Conservation (phyloP, 1,139 yeast species). For the Nakaseomyces delphensis region DNA sequence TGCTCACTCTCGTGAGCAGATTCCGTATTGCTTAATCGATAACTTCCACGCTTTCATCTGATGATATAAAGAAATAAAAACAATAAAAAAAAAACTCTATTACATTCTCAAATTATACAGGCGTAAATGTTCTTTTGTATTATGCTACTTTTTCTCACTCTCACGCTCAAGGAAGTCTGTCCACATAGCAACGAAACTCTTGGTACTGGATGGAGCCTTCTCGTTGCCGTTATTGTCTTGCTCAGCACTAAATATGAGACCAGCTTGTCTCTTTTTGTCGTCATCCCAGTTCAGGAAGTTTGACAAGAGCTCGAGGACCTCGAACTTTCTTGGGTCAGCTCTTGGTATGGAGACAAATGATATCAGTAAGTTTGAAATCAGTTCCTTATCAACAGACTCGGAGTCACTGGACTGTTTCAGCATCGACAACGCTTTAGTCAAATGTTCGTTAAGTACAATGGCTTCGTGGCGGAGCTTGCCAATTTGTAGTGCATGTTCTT, state of each 20-base stretch:
- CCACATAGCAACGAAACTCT: conserved; percentile 79
- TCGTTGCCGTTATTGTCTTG: conserved; percentile 18
- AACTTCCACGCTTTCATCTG: no score
- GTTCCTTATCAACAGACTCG: conserved; percentile 76
- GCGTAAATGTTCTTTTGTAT: not conserved
- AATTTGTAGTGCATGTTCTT: conserved; percentile 67
- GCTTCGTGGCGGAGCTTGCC: conserved; percentile 95
- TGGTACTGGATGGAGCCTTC: conserved; percentile 36
- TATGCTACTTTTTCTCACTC: conserved; percentile 31
- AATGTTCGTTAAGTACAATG: conserved; percentile 86
- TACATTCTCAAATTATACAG: not conserved
- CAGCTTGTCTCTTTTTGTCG: conserved; percentile 72
- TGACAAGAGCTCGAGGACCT: conserved; percentile 75
- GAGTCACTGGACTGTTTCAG: conserved; percentile 67
- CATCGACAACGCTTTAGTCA: conserved; percentile 79
- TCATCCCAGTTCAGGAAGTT: conserved; percentile 87
- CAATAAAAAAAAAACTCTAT: not conserved
- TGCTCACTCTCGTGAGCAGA: no score
- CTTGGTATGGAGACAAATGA: conserved; percentile 83
- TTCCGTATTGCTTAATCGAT: no score
- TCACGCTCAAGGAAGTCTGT: conserved; percentile 85
- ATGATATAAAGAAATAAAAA: no score
- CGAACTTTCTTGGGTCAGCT: conserved; percentile 90
- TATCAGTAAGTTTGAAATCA: conserved; percentile 74
- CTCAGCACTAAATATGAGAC: conserved; percentile 44